phyloP scores from a whole-genome alignment of 345 rosid species.

The Isatis tinctoria region DNA sequence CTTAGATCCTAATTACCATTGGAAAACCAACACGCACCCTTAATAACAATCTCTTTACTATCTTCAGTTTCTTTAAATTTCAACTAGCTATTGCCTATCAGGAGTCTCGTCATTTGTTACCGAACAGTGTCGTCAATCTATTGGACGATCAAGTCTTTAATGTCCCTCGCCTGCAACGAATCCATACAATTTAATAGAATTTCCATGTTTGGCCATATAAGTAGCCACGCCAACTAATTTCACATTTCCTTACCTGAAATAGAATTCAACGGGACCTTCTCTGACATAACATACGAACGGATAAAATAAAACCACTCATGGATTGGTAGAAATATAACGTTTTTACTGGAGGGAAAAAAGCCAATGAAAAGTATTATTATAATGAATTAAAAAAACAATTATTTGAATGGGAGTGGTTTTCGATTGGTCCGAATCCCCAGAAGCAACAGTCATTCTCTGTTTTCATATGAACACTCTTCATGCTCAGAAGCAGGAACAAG shows the following conservation, averaged over 20 bases:
- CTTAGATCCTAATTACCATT: too few species aligned
- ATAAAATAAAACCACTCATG: slow-evolving; percentile 15
- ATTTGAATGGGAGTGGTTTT: slow-evolving; percentile 27
- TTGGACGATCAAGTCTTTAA: background rate
- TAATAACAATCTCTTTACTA: background rate
- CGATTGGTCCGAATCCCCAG: slow-evolving; percentile 29
- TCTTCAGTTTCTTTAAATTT: background rate
- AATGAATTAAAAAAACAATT: background rate
- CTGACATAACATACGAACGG: slow-evolving; percentile 10
- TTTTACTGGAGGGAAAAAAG: background rate
- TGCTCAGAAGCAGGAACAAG: slow-evolving; percentile 15
- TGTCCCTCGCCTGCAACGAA: background rate
- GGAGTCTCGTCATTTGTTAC: too few species aligned
- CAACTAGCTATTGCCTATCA: background rate
- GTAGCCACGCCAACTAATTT: slow-evolving; percentile 21
- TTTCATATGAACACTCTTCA: slow-evolving; percentile 32
- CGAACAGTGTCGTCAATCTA: background rate
- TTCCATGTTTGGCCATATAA: slow-evolving; percentile 28
- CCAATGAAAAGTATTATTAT: background rate
- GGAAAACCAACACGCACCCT: background rate
- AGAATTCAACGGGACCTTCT: background rate
- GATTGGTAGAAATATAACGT: background rate
- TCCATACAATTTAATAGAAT: background rate
- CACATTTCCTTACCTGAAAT: slow-evolving; percentile 19
- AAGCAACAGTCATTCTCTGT: slow-evolving; percentile 24